These are phyloP conservation scores for Fusarium domesticum DNA, from an alignment of 2,329 filamentous ascomycete species.

Conservation along the genomic window DNA sequence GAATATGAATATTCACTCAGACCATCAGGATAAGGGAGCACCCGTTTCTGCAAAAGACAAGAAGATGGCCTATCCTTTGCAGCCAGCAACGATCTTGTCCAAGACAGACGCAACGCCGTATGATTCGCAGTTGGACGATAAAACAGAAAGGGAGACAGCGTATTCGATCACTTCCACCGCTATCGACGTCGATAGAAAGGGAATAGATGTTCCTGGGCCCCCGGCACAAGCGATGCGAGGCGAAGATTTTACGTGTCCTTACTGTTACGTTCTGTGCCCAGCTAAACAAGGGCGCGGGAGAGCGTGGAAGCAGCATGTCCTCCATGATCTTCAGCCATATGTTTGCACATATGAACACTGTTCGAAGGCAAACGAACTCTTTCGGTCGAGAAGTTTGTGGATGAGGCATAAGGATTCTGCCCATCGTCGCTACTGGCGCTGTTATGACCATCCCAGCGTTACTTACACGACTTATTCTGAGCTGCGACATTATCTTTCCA, in stretches of 20 bases:
- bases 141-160: background rate
- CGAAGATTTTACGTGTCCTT: background rate
- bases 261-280: background rate
- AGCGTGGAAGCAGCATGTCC: background rate
- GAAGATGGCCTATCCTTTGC: too few species aligned
- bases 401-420: background rate
- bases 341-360: constrained; percentile 1
- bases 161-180: background rate
- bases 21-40: too few species aligned
- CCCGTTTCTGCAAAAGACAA: too few species aligned
- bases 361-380: background rate
- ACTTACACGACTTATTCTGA: background rate
- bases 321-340: background rate
- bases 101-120: background rate
- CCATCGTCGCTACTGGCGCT: background rate
- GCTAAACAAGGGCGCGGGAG: background rate
- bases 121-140: background rate
- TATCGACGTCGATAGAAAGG: background rate
- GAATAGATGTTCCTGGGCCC: background rate
- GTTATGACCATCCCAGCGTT: background rate
- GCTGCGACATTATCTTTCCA: background rate
- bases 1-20: too few species aligned
- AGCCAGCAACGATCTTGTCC: background rate
- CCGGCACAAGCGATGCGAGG: background rate
- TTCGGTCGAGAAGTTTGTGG: background rate